Evolutionary conservation across 2,329 filamentous ascomycete species (phyloP).

Genomic region (Phyllosticta paracitricarpa): DNA sequence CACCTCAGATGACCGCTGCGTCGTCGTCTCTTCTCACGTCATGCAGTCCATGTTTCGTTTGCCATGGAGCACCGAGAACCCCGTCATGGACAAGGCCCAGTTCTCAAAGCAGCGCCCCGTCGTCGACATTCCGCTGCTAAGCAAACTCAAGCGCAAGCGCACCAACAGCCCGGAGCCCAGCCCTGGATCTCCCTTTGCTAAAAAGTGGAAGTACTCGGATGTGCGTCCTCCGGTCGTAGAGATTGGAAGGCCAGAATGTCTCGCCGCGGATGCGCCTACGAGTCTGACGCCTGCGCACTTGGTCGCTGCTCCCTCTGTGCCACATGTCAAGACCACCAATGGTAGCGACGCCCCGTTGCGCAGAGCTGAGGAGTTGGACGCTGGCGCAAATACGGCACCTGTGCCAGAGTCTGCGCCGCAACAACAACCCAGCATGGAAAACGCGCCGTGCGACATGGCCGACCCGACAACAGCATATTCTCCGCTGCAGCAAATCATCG

Average conservation of each 20-base stretch:
- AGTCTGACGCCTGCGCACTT: neutral
- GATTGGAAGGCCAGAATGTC: slow-evolving; percentile 24
- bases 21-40: slow-evolving; percentile 23
- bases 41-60: slow-evolving; percentile 44
- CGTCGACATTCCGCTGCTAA: slow-evolving; percentile 37
- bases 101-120: slow-evolving; percentile 34
- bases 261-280: slow-evolving; percentile 16
- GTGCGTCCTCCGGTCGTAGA: slow-evolving; percentile 20
- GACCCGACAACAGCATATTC: slow-evolving; percentile 32
- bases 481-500: slow-evolving; percentile 60
- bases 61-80: slow-evolving; percentile 36
- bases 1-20: slow-evolving; percentile 30
- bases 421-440: slow-evolving; percentile 16
- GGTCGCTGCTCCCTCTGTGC: slow-evolving; percentile 9
- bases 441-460: slow-evolving; percentile 4
- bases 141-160: slow-evolving; percentile 50
- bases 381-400: slow-evolving; percentile 11
- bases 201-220: slow-evolving; percentile 19
- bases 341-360: neutral
- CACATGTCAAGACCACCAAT: slow-evolving; percentile 15
- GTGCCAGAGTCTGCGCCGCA: slow-evolving; percentile 16
- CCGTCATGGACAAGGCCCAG: slow-evolving; percentile 32
- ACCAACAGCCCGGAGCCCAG: slow-evolving; percentile 37
- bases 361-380: slow-evolving; percentile 11
- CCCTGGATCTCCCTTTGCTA: slow-evolving; percentile 19